A percentile compares a stretch with the other conserved stretches of the same genome.
phyloP scores from a whole-genome alignment of 208 protist species.

The Blechomonas ayalai region DNA sequence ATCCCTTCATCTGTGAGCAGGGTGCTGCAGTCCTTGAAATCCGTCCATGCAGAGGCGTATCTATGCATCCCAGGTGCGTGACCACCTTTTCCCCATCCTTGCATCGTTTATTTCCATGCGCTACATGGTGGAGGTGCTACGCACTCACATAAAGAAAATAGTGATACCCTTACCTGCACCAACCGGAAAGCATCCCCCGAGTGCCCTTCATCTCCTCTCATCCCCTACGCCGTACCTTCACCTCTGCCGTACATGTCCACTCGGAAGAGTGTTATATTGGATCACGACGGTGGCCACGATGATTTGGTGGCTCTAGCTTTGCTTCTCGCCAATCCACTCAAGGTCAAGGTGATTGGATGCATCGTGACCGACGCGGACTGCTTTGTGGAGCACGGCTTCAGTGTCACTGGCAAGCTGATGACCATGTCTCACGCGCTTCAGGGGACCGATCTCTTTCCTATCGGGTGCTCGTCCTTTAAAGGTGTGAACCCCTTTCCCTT shows the following conservation, averaged over 20 bases:
- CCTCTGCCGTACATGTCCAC: no score
- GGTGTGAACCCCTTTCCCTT: constrained; percentile 80
- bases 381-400: constrained; percentile 68
- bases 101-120: no score
- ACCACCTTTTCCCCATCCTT: no score
- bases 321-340: constrained; percentile 57
- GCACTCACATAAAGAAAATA: no score
- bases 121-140: no score
- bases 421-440: constrained; percentile 46
- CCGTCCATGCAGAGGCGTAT: no score
- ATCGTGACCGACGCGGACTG: constrained; percentile 82
- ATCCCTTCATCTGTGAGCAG: no score
- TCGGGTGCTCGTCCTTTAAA: constrained; percentile 58
- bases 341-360: constrained; percentile 72
- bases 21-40: no score
- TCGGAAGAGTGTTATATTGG: constrained; percentile 65
- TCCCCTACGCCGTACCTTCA: no score
- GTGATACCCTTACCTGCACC: neutral
- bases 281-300: constrained; percentile 85
- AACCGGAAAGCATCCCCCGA: neutral
- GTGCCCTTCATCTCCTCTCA: no score
- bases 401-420: constrained; percentile 75
- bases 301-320: constrained; percentile 76
- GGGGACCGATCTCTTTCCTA: constrained; percentile 43
- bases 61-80: no score